These are phyloP conservation scores for Paecilomyces sp. DNA, from an alignment of 2,329 filamentous ascomycete species.

Conservation along the genomic window DNA sequence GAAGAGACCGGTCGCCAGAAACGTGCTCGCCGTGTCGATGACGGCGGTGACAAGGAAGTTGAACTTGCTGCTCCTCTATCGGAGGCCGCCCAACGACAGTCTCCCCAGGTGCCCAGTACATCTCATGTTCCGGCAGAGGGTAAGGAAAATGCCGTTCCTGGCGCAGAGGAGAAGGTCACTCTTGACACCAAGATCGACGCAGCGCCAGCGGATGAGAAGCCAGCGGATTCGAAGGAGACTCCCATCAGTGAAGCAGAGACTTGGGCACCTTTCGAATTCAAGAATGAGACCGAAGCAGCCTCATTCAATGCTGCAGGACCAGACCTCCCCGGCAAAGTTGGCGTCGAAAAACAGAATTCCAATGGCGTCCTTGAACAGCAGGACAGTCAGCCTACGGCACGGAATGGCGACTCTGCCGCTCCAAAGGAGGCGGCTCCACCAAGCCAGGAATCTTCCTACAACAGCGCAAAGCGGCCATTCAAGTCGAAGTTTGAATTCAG, in stretches of 20 bases:
- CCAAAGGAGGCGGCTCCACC: slow-evolving; percentile 8
- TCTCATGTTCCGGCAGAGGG: slow-evolving; percentile 24
- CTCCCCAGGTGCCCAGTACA: slow-evolving; percentile 15
- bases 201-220: slow-evolving; percentile 29
- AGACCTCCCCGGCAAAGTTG: slow-evolving; percentile 21
- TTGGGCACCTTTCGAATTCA: slow-evolving; percentile 57
- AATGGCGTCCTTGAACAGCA: not conserved
- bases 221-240: slow-evolving; percentile 18
- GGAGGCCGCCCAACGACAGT: slow-evolving; percentile 21
- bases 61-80: slow-evolving; percentile 51
- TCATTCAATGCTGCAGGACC: slow-evolving; percentile 49
- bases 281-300: slow-evolving; percentile 34
- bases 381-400: not conserved
- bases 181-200: slow-evolving; percentile 29
- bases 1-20: slow-evolving; percentile 67
- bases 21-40: slow-evolving; percentile 59
- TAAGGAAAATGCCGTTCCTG: slow-evolving; percentile 29
- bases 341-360: not conserved
- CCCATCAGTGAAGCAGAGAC: slow-evolving; percentile 37
- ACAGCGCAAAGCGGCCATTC: slow-evolving; percentile 42
- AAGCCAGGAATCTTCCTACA: slow-evolving; percentile 10
- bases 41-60: slow-evolving; percentile 65
- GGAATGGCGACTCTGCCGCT: not conserved
- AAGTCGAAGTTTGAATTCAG: slow-evolving; percentile 60
- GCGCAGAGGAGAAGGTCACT: slow-evolving; percentile 25